Conservation (phyloP, 352 stramenopile genomes). For the Hyaloperonospora brassicae region DNA sequence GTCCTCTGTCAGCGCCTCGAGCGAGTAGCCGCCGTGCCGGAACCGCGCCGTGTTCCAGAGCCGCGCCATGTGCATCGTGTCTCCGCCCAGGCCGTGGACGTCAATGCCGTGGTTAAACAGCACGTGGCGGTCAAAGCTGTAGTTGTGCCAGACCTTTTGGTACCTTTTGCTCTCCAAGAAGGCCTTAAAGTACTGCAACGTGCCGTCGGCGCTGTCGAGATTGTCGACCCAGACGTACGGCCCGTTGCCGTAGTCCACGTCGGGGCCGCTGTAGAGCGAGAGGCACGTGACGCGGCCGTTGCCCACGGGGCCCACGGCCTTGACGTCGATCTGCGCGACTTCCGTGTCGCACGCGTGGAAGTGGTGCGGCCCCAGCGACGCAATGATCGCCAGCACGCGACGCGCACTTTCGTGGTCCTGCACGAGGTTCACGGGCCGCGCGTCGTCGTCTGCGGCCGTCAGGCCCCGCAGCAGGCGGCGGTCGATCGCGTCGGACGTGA, state of each 20-base stretch:
- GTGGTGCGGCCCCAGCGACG: constrained; percentile 48
- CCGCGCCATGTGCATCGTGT: constrained; percentile 99
- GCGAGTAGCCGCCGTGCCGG: constrained; percentile 88
- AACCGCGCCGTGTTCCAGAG: constrained; percentile 82
- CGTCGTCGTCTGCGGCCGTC: constrained; percentile 56
- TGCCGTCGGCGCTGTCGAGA: constrained; percentile 86
- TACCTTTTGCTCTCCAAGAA: constrained; percentile 89
- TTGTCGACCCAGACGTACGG: constrained; percentile 89
- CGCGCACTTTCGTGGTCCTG: constrained; percentile 58
- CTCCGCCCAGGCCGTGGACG: constrained; percentile 86
- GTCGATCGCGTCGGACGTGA: constrained; percentile 67
- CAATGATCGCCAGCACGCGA: constrained; percentile 55
- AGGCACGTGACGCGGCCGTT: constrained; percentile 97
- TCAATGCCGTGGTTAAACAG: constrained; percentile 96
- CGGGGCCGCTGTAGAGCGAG: constrained; percentile 92
- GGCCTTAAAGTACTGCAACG: constrained; percentile 79
- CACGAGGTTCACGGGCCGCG: constrained; percentile 66
- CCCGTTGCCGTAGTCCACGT: constrained; percentile 95
- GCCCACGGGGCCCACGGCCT: constrained; percentile 89
- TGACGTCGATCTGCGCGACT: constrained; percentile 95
- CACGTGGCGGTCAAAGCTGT: constrained; percentile 98
- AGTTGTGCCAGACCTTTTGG: constrained; percentile 99
- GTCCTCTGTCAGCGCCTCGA: constrained; percentile 90
- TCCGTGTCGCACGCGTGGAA: constrained; percentile 97
- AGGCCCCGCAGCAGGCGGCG: constrained; percentile 45